Conservation (phyloP, 768 basidiomycete species). For the Termitomyces sp. region DNA sequence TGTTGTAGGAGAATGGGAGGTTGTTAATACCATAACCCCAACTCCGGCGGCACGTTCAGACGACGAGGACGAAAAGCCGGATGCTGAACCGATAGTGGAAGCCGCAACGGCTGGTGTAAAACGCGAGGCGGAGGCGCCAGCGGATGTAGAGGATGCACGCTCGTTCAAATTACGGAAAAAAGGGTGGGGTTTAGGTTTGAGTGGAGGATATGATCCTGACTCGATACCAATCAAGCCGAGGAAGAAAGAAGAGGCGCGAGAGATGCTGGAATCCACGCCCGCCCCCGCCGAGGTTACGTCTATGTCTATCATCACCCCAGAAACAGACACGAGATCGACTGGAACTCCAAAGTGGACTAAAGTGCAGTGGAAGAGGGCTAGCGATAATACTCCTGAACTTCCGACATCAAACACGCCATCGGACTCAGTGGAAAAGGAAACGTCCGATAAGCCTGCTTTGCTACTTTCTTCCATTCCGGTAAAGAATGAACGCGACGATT, state of each 20-base stretch:
- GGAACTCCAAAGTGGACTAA: slow-evolving; percentile 29
- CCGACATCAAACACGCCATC: not conserved
- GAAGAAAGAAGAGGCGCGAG: slow-evolving; percentile 42
- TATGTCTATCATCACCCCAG: slow-evolving; percentile 3
- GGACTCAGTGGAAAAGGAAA: not conserved
- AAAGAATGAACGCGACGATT: not conserved
- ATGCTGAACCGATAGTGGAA: slow-evolving; percentile 10
- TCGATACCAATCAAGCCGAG: slow-evolving; percentile 61
- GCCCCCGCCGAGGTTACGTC: not conserved
- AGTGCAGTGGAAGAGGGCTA: slow-evolving; percentile 27
- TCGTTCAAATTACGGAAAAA: slow-evolving; percentile 68
- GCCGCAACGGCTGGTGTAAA: slow-evolving; percentile 23
- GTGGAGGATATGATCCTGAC: slow-evolving; percentile 80
- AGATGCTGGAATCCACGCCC: slow-evolving; percentile 3
- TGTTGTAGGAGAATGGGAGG: slow-evolving; percentile 73
- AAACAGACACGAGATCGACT: slow-evolving; percentile 7
- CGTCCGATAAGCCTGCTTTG: not conserved
- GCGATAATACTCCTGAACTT: slow-evolving; percentile 2
- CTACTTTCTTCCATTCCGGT: not conserved
- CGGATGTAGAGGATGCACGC: slow-evolving; percentile 49
- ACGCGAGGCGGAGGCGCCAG: slow-evolving; percentile 32
- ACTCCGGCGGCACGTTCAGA: slow-evolving; percentile 17
- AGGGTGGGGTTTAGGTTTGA: slow-evolving; percentile 53
- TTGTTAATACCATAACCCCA: slow-evolving; percentile 36
- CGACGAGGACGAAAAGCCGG: slow-evolving; percentile 8